phyloP scores from a whole-genome alignment of 345 rosid genomes.

The Populus alba region DNA sequence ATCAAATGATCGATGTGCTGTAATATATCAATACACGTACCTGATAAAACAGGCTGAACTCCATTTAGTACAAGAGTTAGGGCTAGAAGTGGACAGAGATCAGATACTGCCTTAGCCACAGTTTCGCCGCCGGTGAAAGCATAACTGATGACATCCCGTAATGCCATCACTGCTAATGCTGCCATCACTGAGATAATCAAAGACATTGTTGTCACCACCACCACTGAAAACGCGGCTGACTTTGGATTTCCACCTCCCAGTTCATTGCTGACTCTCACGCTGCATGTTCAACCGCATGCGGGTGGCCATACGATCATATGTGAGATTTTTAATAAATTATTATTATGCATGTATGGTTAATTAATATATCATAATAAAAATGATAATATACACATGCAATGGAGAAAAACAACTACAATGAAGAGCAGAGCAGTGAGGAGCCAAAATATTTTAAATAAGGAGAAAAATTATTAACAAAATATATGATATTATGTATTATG shows the following conservation, averaged over 20 bases:
- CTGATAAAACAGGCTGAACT: constrained; percentile 70
- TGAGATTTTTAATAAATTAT: neutral
- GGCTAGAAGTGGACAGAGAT: constrained; percentile 64
- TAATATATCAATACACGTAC: constrained; percentile 20
- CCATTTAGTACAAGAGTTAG: constrained; percentile 62
- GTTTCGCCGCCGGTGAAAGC: constrained; percentile 59
- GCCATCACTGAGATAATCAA: constrained; percentile 38
- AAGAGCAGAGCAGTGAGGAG: too few species aligned
- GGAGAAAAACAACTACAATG: too few species aligned
- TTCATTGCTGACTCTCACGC: constrained; percentile 82
- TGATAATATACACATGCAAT: neutral
- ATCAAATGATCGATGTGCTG: neutral
- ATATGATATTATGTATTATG: too few species aligned
- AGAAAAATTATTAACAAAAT: too few species aligned
- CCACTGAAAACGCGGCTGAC: constrained; percentile 63
- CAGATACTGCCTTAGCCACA: constrained; percentile 65
- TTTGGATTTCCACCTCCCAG: constrained; percentile 75
- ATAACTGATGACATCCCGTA: constrained; percentile 52
- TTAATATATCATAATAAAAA: neutral
- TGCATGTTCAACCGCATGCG: constrained; percentile 8
- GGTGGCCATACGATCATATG: too few species aligned
- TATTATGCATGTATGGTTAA: neutral
- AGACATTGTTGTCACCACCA: constrained; percentile 42
- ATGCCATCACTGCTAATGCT: constrained; percentile 31
- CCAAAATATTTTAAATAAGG: too few species aligned